Conservation (phyloP, 163 green algal species). For the Chlamydomonas reinhardtii region DNA sequence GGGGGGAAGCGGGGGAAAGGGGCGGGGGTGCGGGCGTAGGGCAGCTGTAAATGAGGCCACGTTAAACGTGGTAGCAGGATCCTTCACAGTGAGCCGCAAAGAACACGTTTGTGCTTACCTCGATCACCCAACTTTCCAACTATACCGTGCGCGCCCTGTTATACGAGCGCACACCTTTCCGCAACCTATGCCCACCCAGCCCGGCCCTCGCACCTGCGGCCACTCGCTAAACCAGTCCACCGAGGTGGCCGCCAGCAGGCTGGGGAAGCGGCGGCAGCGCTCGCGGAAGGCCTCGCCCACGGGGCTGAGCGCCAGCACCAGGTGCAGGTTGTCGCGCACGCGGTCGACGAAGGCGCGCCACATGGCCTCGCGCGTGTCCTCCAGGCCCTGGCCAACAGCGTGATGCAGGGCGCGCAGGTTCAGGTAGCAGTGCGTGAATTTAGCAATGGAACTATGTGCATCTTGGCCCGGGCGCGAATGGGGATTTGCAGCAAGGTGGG, state of each 20-base stretch:
- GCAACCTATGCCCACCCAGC: background rate
- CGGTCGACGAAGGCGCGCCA: slow-evolving; percentile 64
- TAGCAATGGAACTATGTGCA: too few species aligned
- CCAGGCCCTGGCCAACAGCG: slow-evolving; percentile 14
- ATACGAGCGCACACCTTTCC: too few species aligned
- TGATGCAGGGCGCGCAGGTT: too few species aligned
- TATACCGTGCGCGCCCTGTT: too few species aligned
- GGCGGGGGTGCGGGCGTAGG: background rate
- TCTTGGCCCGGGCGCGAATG: too few species aligned
- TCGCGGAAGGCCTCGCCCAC: slow-evolving; percentile 80
- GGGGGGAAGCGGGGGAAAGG: background rate
- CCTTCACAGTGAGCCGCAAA: too few species aligned
- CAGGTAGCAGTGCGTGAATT: too few species aligned
- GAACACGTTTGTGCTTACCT: too few species aligned
- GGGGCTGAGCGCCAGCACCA: slow-evolving; percentile 86
- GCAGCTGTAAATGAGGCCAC: too few species aligned
- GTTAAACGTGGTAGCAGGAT: too few species aligned
- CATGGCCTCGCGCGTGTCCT: slow-evolving; percentile 51
- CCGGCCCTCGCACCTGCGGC: slow-evolving; percentile 49
- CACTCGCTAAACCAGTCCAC: slow-evolving; percentile 83
- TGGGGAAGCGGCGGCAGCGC: slow-evolving; percentile 76
- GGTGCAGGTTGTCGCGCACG: slow-evolving; percentile 85
- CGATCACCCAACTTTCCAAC: too few species aligned
- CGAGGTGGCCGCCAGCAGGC: slow-evolving; percentile 78
- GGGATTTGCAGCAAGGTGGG: too few species aligned